phyloP scores from a whole-genome alignment of 1,284 basidiomycete species.

The Puccinia brachypodii region DNA sequence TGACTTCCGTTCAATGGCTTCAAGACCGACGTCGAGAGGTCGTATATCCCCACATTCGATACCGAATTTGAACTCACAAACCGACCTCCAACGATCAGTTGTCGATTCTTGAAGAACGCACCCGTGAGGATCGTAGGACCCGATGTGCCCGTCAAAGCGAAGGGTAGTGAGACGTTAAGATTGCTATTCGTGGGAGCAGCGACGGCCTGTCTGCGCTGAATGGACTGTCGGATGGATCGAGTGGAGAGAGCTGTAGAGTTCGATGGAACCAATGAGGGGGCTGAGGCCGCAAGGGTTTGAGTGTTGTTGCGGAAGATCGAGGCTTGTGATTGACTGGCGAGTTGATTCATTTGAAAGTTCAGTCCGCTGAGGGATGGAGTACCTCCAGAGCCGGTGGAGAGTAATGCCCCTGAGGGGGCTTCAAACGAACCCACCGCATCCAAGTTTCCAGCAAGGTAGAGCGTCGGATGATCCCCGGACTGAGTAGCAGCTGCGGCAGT shows the following conservation, averaged over 20 bases:
- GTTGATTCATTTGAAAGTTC: conserved; percentile 32
- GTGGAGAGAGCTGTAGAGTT: conserved; percentile 54
- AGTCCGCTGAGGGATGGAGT: conserved; percentile 11
- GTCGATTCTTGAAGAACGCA: conserved; percentile 76
- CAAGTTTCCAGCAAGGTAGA: conserved; percentile 44
- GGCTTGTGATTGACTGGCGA: conserved; percentile 12
- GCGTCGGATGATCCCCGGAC: not conserved
- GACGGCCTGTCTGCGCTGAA: conserved; percentile 57
- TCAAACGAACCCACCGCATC: not conserved
- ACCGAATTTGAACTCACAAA: conserved; percentile 54
- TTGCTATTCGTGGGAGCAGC: conserved; percentile 52
- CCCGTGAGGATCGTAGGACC: conserved; percentile 82
- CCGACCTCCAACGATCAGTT: conserved; percentile 51
- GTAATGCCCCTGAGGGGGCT: conserved; percentile 21
- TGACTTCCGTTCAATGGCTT: conserved; percentile 64
- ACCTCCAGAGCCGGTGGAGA: conserved; percentile 6
- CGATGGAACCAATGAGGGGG: conserved; percentile 38
- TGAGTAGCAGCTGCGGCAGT: conserved; percentile 3
- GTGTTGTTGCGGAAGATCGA: not conserved
- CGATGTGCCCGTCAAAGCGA: conserved; percentile 62
- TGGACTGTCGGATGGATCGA: conserved; percentile 56
- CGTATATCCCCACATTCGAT: conserved; percentile 73
- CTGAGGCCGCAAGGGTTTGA: not conserved
- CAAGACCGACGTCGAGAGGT: conserved; percentile 63
- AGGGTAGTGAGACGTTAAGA: conserved; percentile 57